Percentiles rank a stretch among this genome's conserved stretches.
Conservation (phyloP, 2,329 filamentous ascomycete species). For the Plenodomus biglobosus region DNA sequence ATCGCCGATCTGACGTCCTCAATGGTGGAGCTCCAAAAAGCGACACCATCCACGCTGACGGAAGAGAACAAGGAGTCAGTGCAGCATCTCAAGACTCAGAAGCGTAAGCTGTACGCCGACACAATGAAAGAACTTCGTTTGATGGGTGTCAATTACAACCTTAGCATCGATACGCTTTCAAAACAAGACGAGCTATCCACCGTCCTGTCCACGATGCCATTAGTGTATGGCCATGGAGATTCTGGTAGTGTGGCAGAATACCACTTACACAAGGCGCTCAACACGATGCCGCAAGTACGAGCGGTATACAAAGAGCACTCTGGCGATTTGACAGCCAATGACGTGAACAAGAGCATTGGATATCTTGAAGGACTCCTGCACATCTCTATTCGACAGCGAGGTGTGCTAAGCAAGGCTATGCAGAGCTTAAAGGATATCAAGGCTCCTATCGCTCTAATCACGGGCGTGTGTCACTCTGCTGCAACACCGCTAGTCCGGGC, state of each 20-base stretch:
- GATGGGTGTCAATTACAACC: conserved; percentile 88
- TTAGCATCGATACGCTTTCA: conserved; percentile 70
- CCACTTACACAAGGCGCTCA: conserved; percentile 77
- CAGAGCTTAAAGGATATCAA: conserved; percentile 43
- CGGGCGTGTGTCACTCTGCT: conserved; percentile 27
- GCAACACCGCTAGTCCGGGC: conserved; percentile 18
- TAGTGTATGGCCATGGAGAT: conserved; percentile 30
- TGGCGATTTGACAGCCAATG: conserved; percentile 78
- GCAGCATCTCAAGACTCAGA: conserved; percentile 87
- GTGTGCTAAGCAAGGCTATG: conserved; percentile 38
- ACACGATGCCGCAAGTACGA: conserved; percentile 69
- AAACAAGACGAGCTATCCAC: conserved; percentile 71
- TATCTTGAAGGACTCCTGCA: conserved; percentile 84
- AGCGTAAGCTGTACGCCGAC: conserved; percentile 87
- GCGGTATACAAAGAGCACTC: conserved; percentile 71
- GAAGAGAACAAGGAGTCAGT: conserved; percentile 83
- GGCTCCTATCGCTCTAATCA: conserved; percentile 41
- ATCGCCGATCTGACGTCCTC: conserved; percentile 67
- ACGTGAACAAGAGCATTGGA: conserved; percentile 76
- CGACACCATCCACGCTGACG: conserved; percentile 77
- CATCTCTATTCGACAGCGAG: conserved; percentile 63
- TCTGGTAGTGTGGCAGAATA: conserved; percentile 57
- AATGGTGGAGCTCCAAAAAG: conserved; percentile 74
- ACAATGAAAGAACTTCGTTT: conserved; percentile 77
- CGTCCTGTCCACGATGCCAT: conserved; percentile 62